phyloP scores from a whole-genome alignment of 2,329 filamentous ascomycete species.

The Aureobasidium sp. region DNA sequence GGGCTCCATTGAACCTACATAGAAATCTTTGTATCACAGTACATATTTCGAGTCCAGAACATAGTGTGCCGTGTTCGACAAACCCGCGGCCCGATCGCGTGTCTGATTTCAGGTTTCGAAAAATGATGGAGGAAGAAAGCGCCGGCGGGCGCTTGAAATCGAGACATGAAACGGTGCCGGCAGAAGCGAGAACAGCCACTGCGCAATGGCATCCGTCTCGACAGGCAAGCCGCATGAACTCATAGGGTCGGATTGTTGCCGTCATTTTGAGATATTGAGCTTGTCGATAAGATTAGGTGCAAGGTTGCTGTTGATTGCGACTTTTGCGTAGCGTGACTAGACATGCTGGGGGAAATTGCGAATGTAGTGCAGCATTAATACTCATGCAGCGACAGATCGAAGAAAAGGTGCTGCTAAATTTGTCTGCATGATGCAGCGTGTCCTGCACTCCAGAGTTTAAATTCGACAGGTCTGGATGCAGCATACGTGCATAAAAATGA shows the following conservation, averaged over 20 bases:
- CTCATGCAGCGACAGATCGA: too few relatives aligned
- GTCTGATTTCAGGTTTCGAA: neutral
- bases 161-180: constrained; percentile 1
- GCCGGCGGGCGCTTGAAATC: neutral
- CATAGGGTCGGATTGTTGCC: neutral
- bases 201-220: neutral
- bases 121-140: neutral
- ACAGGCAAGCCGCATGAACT: neutral
- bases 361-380: too few relatives aligned
- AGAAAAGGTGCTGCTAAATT: neutral
- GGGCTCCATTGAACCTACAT: neutral
- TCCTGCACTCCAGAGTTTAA: neutral
- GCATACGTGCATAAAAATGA: neutral
- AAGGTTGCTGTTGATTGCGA: neutral
- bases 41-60: neutral
- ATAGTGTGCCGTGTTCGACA: neutral
- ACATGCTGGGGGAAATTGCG: neutral
- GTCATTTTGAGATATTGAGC: neutral
- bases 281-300: neutral
- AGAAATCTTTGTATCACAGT: too few relatives aligned
- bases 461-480: neutral
- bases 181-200: neutral
- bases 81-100: neutral
- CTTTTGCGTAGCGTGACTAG: neutral
- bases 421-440: neutral